These are phyloP conservation scores for Smallanthus sonchifolius DNA, from an alignment of 129 eudicot genomes.

Conservation along the genomic window DNA sequence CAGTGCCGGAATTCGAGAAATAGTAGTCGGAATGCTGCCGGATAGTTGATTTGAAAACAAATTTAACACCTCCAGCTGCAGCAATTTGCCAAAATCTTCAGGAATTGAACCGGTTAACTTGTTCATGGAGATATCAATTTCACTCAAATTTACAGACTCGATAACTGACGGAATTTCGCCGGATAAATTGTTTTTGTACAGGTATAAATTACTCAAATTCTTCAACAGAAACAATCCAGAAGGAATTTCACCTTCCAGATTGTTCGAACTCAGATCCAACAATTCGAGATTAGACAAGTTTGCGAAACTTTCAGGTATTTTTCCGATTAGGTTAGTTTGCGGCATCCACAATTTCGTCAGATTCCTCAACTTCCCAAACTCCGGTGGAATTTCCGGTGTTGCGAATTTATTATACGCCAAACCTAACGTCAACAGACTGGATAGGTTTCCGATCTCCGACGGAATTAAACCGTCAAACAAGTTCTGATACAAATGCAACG, in stretches of 20 bases:
- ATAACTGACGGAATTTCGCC: conserved; percentile 52
- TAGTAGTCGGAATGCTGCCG: conserved; percentile 50
- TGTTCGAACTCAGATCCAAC: conserved; percentile 55
- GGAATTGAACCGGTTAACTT: conserved; percentile 61
- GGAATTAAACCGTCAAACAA: conserved; percentile 72
- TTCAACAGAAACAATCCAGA: conserved; percentile 56
- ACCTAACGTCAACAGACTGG: conserved; percentile 28
- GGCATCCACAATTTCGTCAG: conserved; percentile 52
- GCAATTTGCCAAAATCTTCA: conserved; percentile 45
- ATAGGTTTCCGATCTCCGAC: conserved; percentile 58
- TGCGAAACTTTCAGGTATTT: conserved; percentile 50
- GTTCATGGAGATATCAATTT: conserved; percentile 60
- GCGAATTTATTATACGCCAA: conserved; percentile 56
- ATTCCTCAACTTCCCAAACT: conserved; percentile 55
- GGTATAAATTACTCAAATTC: conserved; percentile 41
- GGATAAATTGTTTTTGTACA: conserved; percentile 53
- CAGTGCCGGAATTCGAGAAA: conserved; percentile 44
- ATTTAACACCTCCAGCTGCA: conserved; percentile 43
- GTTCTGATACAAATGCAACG: conserved; percentile 39
- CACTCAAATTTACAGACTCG: conserved; percentile 45
- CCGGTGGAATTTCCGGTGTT: conserved; percentile 54
- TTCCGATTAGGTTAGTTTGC: conserved; percentile 41
- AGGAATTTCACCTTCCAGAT: conserved; percentile 63
- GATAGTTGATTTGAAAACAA: conserved; percentile 46
- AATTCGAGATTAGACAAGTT: conserved; percentile 39